These are phyloP conservation scores for Grifola frondosa DNA, from an alignment of 1,284 basidiomycete species.

Conservation along the genomic window DNA sequence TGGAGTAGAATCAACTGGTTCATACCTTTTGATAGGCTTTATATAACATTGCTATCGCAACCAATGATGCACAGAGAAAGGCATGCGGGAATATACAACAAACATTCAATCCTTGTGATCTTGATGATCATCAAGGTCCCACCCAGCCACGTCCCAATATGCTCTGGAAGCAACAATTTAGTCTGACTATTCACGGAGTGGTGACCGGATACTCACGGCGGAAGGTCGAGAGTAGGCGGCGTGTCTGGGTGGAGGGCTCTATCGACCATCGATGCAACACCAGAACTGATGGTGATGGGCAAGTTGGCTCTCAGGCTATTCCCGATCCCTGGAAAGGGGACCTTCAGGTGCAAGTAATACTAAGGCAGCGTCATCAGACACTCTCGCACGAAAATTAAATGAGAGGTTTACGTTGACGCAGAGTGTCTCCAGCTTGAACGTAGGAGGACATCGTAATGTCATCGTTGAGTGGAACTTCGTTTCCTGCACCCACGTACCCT, in stretches of 20 bases:
- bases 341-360: constrained; percentile 11
- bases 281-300: constrained; percentile 17
- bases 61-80: too few species aligned
- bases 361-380: neutral
- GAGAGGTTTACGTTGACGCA: constrained; percentile 17
- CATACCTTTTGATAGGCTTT: too few species aligned
- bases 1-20: too few species aligned
- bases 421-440: constrained; percentile 15
- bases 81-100: too few species aligned
- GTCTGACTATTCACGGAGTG: neutral
- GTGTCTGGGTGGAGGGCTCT: constrained; percentile 1
- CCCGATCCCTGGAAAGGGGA: constrained; percentile 14
- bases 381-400: too few species aligned
- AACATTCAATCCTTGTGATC: too few species aligned
- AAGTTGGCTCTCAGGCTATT: constrained; percentile 11
- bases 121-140: too few species aligned
- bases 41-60: too few species aligned
- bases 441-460: constrained; percentile 13
- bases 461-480: constrained; percentile 14
- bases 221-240: constrained; percentile 10
- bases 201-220: constrained; percentile 7
- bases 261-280: constrained; percentile 7
- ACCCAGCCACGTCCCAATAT: constrained; percentile 18
- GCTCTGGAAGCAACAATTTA: constrained; percentile 1
- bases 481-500: constrained; percentile 15